A percentile compares a stretch with the other conserved stretches of the same genome.
Evolutionary conservation across 768 basidiomycete genomes (phyloP).

Genomic region (Boletus rubroflammeus): DNA sequence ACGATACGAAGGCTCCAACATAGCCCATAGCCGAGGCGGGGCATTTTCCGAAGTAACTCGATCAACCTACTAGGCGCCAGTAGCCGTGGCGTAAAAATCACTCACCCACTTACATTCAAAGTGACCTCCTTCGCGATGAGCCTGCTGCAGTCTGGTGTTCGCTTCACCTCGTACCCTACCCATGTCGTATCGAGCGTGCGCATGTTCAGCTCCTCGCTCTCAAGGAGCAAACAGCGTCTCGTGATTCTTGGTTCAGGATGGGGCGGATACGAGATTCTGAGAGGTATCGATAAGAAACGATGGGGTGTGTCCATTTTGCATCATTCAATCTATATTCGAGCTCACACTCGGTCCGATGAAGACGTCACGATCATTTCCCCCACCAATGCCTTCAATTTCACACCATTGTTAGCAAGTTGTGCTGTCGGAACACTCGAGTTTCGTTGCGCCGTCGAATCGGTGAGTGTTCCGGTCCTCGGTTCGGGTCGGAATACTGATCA

Average conservation of each 20-base stretch:
- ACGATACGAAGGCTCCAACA: no score
- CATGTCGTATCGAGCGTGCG: constrained; percentile 20
- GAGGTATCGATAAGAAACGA: constrained; percentile 64
- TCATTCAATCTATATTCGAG: not conserved
- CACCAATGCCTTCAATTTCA: constrained; percentile 41
- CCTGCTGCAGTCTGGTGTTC: constrained; percentile 10
- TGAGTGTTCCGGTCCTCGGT: constrained; percentile 32
- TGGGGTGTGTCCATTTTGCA: constrained; percentile 48
- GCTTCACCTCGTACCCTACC: not conserved
- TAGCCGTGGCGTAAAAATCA: not conserved
- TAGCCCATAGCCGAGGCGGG: not conserved
- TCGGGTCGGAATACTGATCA: constrained; percentile 3
- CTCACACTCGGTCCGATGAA: constrained; percentile 24
- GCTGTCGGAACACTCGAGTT: constrained; percentile 85
- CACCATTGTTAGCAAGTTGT: constrained; percentile 49
- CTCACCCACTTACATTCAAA: no score
- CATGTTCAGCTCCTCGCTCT: constrained; percentile 38
- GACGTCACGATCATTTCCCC: constrained; percentile 69
- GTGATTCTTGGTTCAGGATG: constrained; percentile 75
- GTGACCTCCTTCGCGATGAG: constrained; percentile 9
- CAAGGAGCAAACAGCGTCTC: constrained; percentile 39
- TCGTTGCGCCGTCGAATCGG: constrained; percentile 76
- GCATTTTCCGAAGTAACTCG: constrained; percentile 17
- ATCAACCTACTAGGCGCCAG: not conserved
- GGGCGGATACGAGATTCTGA: constrained; percentile 71